phyloP scores from a whole-genome alignment of 176 grass and related monocot genomes.

The Phoenix dactylifera region DNA sequence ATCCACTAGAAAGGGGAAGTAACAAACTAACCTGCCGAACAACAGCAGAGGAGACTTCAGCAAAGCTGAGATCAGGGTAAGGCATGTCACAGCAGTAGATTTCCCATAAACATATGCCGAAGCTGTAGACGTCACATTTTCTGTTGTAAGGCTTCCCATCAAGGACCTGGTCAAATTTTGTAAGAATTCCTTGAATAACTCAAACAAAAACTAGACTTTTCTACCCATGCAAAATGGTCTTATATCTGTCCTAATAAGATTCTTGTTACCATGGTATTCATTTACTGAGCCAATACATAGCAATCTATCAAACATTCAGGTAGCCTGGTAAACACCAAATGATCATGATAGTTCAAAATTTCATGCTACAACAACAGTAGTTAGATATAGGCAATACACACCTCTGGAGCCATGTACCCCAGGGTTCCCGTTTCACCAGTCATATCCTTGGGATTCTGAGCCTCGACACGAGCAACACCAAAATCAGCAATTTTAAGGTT shows the following conservation, averaged over 20 bases:
- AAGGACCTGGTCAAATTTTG: slow-evolving; percentile 25
- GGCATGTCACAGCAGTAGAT: slow-evolving; percentile 90
- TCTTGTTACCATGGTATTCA: too few species aligned
- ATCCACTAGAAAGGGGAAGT: too few species aligned
- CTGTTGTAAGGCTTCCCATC: slow-evolving; percentile 66
- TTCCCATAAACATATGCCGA: slow-evolving; percentile 77
- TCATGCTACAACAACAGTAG: background rate
- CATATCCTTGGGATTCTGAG: slow-evolving; percentile 41
- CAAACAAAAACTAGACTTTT: too few species aligned
- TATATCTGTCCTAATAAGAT: too few species aligned
- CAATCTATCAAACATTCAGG: too few species aligned
- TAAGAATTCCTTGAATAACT: too few species aligned
- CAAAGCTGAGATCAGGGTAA: slow-evolving; percentile 55
- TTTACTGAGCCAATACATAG: too few species aligned
- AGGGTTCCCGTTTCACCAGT: slow-evolving; percentile 86
- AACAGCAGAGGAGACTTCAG: slow-evolving; percentile 60
- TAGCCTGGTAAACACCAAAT: too few species aligned
- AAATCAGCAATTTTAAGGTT: slow-evolving; percentile 87
- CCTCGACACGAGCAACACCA: slow-evolving; percentile 79
- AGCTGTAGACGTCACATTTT: slow-evolving; percentile 94
- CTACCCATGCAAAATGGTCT: background rate
- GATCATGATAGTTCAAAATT: too few species aligned
- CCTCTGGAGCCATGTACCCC: slow-evolving; percentile 88
- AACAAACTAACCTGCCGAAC: slow-evolving; percentile 46
- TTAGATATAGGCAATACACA: slow-evolving; percentile 1